Percentiles rank a stretch among this genome's conserved stretches.
Conservation (phyloP, 2,329 filamentous ascomycete species). For the Sordariomycetes sp. region DNA sequence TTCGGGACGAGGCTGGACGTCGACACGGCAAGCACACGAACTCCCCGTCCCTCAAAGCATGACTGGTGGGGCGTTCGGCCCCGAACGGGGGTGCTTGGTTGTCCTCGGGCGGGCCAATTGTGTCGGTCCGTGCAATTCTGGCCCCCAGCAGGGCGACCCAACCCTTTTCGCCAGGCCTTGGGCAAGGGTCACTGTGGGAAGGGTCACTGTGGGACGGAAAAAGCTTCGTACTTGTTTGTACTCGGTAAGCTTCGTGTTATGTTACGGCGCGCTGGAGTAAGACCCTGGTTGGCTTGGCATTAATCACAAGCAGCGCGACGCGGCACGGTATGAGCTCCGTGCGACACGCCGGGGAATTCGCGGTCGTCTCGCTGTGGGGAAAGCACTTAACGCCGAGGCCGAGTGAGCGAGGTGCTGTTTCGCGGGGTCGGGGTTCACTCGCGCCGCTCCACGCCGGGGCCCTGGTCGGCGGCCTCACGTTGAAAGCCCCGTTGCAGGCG, state of each 20-base stretch:
- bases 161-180: too few species aligned
- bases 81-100: background rate
- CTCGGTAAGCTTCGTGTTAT: too few species aligned
- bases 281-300: too few species aligned
- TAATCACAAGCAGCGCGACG: too few species aligned
- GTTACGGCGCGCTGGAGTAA: too few species aligned
- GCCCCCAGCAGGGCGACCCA: background rate
- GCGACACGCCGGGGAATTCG: background rate
- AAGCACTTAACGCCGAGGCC: constrained; percentile 2
- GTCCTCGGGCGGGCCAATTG: background rate
- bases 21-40: background rate
- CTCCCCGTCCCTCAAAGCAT: background rate
- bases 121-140: background rate
- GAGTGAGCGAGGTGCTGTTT: constrained; percentile 2
- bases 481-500: background rate
- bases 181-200: too few species aligned
- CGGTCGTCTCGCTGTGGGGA: too few species aligned
- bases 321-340: background rate
- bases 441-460: background rate
- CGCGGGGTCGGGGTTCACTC: background rate
- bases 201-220: too few species aligned
- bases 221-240: background rate
- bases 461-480: background rate
- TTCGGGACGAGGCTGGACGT: background rate
- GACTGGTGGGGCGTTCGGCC: background rate